Base-by-base conservation (phyloP, 192 early-diverging fungal species). In the Lobosporangium transversale region DNA sequence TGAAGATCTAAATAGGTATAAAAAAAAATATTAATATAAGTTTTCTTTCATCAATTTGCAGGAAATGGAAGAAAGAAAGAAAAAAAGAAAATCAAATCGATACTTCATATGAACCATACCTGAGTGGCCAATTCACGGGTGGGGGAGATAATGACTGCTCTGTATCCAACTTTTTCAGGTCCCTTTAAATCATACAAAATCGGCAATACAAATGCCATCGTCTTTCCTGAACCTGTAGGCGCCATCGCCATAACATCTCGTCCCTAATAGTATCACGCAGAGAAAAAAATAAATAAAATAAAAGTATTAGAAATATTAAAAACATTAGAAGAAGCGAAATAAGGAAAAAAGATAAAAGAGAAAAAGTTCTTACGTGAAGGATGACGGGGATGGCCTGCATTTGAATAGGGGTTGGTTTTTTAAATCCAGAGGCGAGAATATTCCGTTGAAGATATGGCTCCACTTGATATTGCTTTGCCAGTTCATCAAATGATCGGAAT, bases 201-300 rank as follows among this genome's bases (percentile, higher is more conserved):
- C 0, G 96, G 95, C 26, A 99, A 80, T 40, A 96, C 61, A 58
- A 92, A 99, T 0, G 98, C 97, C 70, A 98, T 75, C 1, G 98
- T 99, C 81, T 99, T 99, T 71, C 98, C 98, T 6, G 95, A 97
- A 57, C 98, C 97, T 21, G 98, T 99, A 33, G 96, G 98, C 10
- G 98, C 95, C 80, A 93, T 93, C 2, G 95, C 94, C 85, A 99
- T 96, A 3, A 99, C 33, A 75, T 99, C 98, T 15, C 95, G 89
- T n/a, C 88, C 87, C 87, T 88, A 58, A 49, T 32, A 53, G 29
- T 53, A 32, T 15, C 2, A 29, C 4, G 14, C 37, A 40, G 37
- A 10, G 37, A 14, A 7, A 40, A 40, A n/a, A n/a, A n/a, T n/a
- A n/a, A n/a, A n/a, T n/a, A n/a, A n/a, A n/a, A n/a, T n/a, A n/a